These are phyloP conservation scores for Phalaenopsis aphrodite DNA, from an alignment of 106 monocot genomes.

Conservation along the genomic window DNA sequence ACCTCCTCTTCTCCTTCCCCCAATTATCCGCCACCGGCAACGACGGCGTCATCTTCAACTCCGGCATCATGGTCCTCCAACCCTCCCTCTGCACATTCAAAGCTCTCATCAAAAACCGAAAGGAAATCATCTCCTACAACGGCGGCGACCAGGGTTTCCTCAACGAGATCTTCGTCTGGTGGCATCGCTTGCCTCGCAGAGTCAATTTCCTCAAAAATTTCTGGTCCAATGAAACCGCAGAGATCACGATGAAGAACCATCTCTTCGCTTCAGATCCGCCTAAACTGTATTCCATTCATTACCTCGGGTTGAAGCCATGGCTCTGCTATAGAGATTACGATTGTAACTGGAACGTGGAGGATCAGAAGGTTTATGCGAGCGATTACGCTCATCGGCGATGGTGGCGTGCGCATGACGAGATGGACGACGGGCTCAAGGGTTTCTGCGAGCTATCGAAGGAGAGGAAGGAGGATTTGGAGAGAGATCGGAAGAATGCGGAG, in stretches of 20 bases:
- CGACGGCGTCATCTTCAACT: constrained; percentile 76
- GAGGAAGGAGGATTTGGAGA: constrained; percentile 36
- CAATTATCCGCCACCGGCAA: constrained; percentile 72
- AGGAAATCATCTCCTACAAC: constrained; percentile 69
- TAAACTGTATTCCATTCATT: constrained; percentile 57
- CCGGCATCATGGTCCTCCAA: constrained; percentile 82
- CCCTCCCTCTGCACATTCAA: constrained; percentile 68
- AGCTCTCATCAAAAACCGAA: constrained; percentile 24
- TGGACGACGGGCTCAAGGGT: constrained; percentile 31
- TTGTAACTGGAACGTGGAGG: constrained; percentile 66
- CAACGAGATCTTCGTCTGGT: constrained; percentile 85
- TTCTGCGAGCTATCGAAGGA: constrained; percentile 35
- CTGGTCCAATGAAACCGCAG: constrained; percentile 49
- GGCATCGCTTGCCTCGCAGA: constrained; percentile 76
- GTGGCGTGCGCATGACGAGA: constrained; percentile 69
- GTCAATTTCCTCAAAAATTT: constrained; percentile 88
- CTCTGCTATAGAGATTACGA: constrained; percentile 72
- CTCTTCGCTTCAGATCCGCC: constrained; percentile 65
- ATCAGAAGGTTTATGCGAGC: constrained; percentile 56
- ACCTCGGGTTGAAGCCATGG: constrained; percentile 85
- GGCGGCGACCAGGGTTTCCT: constrained; percentile 91
- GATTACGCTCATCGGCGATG: constrained; percentile 62
- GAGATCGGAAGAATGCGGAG: constrained; percentile 38
- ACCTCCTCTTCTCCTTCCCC: constrained; percentile 69
- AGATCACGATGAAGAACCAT: constrained; percentile 33